Evolutionary conservation across 768 basidiomycete genomes (phyloP).

Genomic region (Rhizopogon vulgaris): DNA sequence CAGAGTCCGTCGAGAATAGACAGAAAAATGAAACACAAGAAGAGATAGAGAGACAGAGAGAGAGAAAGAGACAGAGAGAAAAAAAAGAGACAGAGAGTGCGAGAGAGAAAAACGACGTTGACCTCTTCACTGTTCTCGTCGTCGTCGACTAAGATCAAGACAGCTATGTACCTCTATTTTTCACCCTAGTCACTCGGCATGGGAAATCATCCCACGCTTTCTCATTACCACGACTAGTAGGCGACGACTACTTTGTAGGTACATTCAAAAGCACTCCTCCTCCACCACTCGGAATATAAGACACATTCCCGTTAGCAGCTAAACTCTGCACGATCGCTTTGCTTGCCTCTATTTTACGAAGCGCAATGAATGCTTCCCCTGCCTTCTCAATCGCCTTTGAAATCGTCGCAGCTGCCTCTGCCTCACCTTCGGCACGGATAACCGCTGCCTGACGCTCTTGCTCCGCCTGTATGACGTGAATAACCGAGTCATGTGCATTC

Average conservation of each 20-base stretch:
- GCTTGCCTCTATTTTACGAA: conserved; percentile 96
- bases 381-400: conserved; percentile 88
- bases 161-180: conserved; percentile 5
- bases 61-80: conserved; percentile 26
- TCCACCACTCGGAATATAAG: conserved; percentile 79
- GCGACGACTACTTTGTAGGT: conserved; percentile 40
- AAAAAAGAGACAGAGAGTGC: conserved; percentile 25
- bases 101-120: conserved; percentile 16
- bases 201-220: conserved; percentile 17
- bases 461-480: conserved; percentile 65
- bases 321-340: conserved; percentile 93
- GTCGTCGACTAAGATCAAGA: conserved; percentile 22
- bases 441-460: conserved; percentile 99
- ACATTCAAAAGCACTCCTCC: conserved; percentile 83
- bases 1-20: conserved; percentile 40
- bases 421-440: conserved; percentile 97
- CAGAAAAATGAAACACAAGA: conserved; percentile 28
- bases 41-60: conserved; percentile 28
- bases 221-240: background rate
- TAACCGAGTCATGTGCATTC: conserved; percentile 3
- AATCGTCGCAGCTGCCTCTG: conserved; percentile 93
- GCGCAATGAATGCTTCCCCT: conserved; percentile 91
- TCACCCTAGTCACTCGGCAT: conserved; percentile 20
- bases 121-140: conserved; percentile 13
- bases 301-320: conserved; percentile 73